A percentile compares a stretch with the other conserved stretches of the same genome.
Evolutionary conservation across 1,139 yeast genomes (phyloP).

Genomic region (Yamadazyma blattariae): DNA sequence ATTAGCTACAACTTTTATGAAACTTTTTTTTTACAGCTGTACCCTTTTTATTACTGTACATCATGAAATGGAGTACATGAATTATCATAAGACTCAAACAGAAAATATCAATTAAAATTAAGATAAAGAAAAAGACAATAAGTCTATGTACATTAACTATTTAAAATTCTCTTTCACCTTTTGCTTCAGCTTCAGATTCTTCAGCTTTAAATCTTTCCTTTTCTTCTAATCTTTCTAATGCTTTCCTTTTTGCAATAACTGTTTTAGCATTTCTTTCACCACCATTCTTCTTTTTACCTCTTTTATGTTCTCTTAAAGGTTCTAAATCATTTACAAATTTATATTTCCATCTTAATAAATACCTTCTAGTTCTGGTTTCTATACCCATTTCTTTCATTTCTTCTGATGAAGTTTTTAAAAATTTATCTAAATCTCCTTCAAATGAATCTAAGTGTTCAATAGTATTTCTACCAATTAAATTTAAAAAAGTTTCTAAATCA

Average conservation of each 20-base stretch:
- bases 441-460: constrained; percentile 67
- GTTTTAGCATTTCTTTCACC: constrained; percentile 83
- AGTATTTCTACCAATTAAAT: constrained; percentile 72
- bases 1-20: too few relatives aligned
- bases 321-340: constrained; percentile 55
- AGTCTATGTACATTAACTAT: too few relatives aligned
- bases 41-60: too few relatives aligned
- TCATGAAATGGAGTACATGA: too few relatives aligned
- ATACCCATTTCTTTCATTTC: constrained; percentile 78
- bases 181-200: constrained; percentile 27
- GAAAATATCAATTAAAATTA: too few relatives aligned
- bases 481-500: constrained; percentile 70
- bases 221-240: constrained; percentile 52
- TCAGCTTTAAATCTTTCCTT: constrained; percentile 27
- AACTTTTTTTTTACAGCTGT: too few relatives aligned
- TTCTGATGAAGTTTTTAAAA: constrained; percentile 55
- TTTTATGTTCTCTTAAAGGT: constrained; percentile 54
- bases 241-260: constrained; percentile 64
- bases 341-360: constrained; percentile 51
- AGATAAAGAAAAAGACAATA: too few relatives aligned
- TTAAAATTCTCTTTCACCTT: constrained; percentile 29
- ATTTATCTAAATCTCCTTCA: constrained; percentile 68
- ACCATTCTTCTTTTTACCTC: constrained; percentile 79
- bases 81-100: too few relatives aligned
- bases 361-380: constrained; percentile 68